Conservation (phyloP, 1,139 yeast genomes). For the Entelexis sorbosivorans region DNA sequence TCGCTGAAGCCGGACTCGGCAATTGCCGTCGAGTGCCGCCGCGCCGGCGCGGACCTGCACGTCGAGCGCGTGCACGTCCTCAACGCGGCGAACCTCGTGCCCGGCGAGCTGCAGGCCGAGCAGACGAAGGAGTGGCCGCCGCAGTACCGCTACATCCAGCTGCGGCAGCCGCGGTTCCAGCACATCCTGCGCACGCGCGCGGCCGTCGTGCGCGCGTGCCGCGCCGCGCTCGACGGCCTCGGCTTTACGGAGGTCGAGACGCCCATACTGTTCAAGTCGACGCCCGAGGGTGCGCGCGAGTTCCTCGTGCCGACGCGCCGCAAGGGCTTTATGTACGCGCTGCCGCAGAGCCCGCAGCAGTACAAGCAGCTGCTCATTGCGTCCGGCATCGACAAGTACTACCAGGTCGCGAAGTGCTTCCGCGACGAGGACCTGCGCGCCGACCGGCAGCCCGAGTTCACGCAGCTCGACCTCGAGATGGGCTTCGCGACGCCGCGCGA, state of each 20-base stretch:
- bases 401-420: slow-evolving; percentile 86
- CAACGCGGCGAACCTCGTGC: slow-evolving; percentile 55
- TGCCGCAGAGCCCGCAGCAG: slow-evolving; percentile 97
- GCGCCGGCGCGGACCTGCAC: slow-evolving; percentile 39
- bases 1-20: slow-evolving; percentile 61
- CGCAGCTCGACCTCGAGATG: slow-evolving; percentile 93
- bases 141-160: slow-evolving; percentile 67
- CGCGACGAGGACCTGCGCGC: slow-evolving; percentile 91
- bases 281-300: slow-evolving; percentile 97
- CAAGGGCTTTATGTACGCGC: slow-evolving; percentile 56
- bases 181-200: slow-evolving; percentile 51
- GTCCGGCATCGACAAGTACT: slow-evolving; percentile 76
- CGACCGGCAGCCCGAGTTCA: slow-evolving; percentile 95
- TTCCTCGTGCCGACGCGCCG: slow-evolving; percentile 83
- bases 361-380: slow-evolving; percentile 92
- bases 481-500: slow-evolving; percentile 61
- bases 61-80: slow-evolving; percentile 45
- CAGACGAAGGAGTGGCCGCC: slow-evolving; percentile 50
- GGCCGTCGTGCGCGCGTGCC: slow-evolving; percentile 43
- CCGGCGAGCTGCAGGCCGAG: slow-evolving; percentile 52
- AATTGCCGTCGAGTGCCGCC: slow-evolving; percentile 52
- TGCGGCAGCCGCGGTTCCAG: slow-evolving; percentile 55
- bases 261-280: slow-evolving; percentile 81
- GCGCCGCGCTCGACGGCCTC: slow-evolving; percentile 39
- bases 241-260: slow-evolving; percentile 80